Percentiles rank a stretch among this genome's conserved stretches.
These are phyloP conservation scores for Viola odorata DNA, from an alignment of 345 rosid genomes.

Conservation along the genomic window DNA sequence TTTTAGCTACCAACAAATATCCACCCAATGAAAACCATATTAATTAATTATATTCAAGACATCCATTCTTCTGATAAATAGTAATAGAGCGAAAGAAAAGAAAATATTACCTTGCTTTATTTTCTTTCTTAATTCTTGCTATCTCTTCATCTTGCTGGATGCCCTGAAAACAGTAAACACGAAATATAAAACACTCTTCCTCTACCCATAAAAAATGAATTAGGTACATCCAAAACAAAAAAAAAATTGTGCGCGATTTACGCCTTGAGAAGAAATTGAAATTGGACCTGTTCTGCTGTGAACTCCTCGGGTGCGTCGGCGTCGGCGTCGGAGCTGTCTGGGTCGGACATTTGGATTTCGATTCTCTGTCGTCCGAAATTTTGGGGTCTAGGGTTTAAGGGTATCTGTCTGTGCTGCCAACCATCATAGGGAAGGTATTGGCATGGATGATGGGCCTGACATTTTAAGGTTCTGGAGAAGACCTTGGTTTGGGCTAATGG, in stretches of 20 bases:
- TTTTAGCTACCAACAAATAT: background rate
- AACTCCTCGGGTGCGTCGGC: conserved; percentile 80
- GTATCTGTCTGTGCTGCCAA: background rate
- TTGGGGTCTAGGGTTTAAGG: conserved; percentile 28
- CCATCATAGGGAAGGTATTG: too few relatives aligned
- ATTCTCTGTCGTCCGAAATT: background rate
- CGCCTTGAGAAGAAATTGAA: background rate
- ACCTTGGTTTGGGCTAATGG: too few relatives aligned
- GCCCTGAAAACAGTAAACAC: conserved; percentile 37
- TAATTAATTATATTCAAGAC: background rate
- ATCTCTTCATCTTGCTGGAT: conserved; percentile 51
- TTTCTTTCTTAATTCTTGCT: conserved; percentile 56
- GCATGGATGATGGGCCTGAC: too few relatives aligned
- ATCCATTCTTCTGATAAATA: too few relatives aligned
- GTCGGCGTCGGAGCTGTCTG: conserved; percentile 48
- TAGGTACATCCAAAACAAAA: background rate
- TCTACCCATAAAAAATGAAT: background rate
- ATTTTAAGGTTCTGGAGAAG: too few relatives aligned
- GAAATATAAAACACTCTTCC: background rate
- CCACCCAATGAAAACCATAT: background rate
- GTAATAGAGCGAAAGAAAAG: background rate
- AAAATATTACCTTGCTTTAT: conserved; percentile 43
- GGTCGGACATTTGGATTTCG: conserved; percentile 35
- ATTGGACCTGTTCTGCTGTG: conserved; percentile 61
- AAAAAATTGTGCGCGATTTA: background rate